Percentiles rank a stretch among this genome's conserved stretches.
Evolutionary conservation across 1,139 yeast genomes (phyloP).

Genomic region (Geotrichum restrictum): DNA sequence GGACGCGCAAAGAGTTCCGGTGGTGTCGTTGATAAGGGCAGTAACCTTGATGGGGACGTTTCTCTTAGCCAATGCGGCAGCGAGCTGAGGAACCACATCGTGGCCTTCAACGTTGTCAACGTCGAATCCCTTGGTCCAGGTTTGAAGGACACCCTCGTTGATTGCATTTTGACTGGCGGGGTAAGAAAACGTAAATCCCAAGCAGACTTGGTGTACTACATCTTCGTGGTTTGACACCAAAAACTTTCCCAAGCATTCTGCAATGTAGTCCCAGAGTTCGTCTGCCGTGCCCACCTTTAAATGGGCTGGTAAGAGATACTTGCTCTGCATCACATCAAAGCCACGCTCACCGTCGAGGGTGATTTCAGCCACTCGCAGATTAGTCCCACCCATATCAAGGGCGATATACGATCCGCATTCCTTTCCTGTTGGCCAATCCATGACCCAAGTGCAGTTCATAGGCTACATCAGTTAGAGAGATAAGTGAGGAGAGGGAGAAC

Average conservation of each 20-base stretch:
- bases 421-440: slow-evolving; percentile 86
- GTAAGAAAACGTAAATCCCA: slow-evolving; percentile 94
- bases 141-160: slow-evolving; percentile 80
- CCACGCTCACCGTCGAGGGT: slow-evolving; percentile 71
- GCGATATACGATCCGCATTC: slow-evolving; percentile 89
- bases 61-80: slow-evolving; percentile 59
- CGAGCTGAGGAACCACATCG: slow-evolving; percentile 90
- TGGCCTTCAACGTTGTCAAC: slow-evolving; percentile 90
- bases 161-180: slow-evolving; percentile 85
- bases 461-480: slow-evolving; percentile 43
- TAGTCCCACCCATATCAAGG: slow-evolving; percentile 93
- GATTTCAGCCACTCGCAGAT: slow-evolving; percentile 83
- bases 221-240: slow-evolving; percentile 51
- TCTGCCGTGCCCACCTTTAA: slow-evolving; percentile 78
- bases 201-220: slow-evolving; percentile 46
- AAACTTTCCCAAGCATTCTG: slow-evolving; percentile 65
- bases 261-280: slow-evolving; percentile 80
- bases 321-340: slow-evolving; percentile 79
- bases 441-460: slow-evolving; percentile 96
- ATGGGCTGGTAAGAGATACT: slow-evolving; percentile 63
- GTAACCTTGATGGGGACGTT: slow-evolving; percentile 78
- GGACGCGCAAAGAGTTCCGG: slow-evolving; percentile 95
- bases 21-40: slow-evolving; percentile 93
- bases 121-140: slow-evolving; percentile 98
- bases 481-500: background rate